phyloP scores from a whole-genome alignment of 108 stramenopile genomes.

The Fragilariopsis cylindrus region DNA sequence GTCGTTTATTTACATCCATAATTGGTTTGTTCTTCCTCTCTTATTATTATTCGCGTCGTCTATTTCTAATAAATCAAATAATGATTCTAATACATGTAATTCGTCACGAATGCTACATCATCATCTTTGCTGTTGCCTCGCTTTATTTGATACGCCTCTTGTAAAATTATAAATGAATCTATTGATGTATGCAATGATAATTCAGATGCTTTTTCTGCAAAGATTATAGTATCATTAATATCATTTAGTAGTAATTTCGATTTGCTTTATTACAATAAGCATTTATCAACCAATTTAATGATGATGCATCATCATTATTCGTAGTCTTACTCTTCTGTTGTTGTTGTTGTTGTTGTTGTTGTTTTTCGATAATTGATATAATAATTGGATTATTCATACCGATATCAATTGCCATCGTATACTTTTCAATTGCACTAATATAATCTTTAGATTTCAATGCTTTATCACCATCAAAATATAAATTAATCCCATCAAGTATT shows the following conservation, averaged over 20 bases:
- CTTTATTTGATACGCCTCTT: constrained; percentile 35
- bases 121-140: constrained; percentile 21
- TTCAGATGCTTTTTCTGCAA: constrained; percentile 45
- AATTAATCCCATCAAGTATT: constrained; percentile 12
- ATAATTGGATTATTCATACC: not conserved
- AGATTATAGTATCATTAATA: constrained; percentile 41
- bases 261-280: constrained; percentile 1
- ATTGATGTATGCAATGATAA: constrained; percentile 33
- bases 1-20: constrained; percentile 23
- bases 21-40: not conserved
- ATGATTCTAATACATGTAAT: constrained; percentile 30
- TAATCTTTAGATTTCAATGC: not conserved
- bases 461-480: not conserved
- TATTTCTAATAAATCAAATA: constrained; percentile 22
- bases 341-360: constrained; percentile 2
- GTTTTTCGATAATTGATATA: not conserved
- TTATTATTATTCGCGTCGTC: not conserved
- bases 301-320: not conserved
- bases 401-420: not conserved
- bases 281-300: constrained; percentile 8
- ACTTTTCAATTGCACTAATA: not conserved
- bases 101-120: not conserved
- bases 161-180: constrained; percentile 45
- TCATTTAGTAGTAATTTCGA: constrained; percentile 18
- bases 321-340: not conserved